Conservation (phyloP, 805 yeast species). For the Sugiyamaella boreocaroliniensis region DNA sequence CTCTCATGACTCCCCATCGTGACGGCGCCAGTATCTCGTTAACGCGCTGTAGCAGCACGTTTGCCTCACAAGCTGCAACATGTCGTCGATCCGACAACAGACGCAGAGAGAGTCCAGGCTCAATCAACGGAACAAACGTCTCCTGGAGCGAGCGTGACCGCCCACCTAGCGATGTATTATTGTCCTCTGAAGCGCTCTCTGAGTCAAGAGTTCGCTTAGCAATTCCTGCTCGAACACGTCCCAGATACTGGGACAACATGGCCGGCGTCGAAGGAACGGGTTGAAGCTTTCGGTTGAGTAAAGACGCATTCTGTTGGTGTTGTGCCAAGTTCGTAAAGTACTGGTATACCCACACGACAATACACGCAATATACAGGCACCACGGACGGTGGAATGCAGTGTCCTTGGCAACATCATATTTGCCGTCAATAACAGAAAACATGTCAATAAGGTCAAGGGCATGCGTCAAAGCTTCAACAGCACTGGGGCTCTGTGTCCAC, state of each 20-base stretch:
- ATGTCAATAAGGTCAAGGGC: conserved; percentile 21
- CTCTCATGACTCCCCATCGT: conserved; percentile 16
- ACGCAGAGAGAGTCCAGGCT: not conserved
- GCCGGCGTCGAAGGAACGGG: not conserved
- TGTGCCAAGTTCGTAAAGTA: conserved; percentile 5
- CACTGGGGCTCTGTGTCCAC: conserved; percentile 11
- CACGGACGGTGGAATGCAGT: conserved; percentile 23
- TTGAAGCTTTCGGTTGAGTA: not conserved
- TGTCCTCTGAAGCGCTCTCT: not conserved
- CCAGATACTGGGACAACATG: conserved; percentile 7
- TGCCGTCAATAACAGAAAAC: conserved; percentile 15
- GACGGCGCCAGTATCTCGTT: conserved; percentile 9
- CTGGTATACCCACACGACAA: conserved; percentile 18
- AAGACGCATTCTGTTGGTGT: not conserved
- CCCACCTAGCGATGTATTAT: not conserved
- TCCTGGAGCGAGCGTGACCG: not conserved
- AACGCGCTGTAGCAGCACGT: conserved; percentile 11
- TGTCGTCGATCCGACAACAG: conserved; percentile 4
- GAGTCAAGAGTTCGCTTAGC: conserved; percentile 1
- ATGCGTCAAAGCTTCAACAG: conserved; percentile 16
- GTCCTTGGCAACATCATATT: conserved; percentile 20
- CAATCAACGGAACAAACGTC: not conserved
- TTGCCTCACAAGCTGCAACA: conserved; percentile 14
- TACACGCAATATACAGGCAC: conserved; percentile 18
- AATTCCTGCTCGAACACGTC: conserved; percentile 9